Conservation (phyloP, 768 basidiomycete species). For the Artomyces pyxidatus region DNA sequence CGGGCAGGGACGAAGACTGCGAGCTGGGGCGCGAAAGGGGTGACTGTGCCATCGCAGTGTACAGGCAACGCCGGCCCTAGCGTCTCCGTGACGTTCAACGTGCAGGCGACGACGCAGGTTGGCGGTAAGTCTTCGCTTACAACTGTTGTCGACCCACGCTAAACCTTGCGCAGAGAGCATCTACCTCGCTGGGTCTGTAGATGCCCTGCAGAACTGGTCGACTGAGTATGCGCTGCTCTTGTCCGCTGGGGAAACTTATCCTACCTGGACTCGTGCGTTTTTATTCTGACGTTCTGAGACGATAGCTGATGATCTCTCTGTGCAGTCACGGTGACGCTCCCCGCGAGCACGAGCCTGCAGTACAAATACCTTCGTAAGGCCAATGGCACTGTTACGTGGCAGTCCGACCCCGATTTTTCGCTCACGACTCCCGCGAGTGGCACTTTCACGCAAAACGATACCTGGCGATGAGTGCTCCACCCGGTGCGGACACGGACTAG, state of each 20-base stretch:
- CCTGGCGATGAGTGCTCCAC: too few species aligned
- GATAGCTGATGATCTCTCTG: background rate
- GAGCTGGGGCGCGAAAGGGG: constrained; percentile 60
- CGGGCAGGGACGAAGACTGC: constrained; percentile 39
- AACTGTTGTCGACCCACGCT: background rate
- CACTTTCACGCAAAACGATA: constrained; percentile 19
- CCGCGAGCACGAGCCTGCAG: constrained; percentile 45
- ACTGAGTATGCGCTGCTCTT: constrained; percentile 47
- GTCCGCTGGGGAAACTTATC: constrained; percentile 48
- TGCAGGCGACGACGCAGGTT: constrained; percentile 45
- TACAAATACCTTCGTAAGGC: constrained; percentile 66
- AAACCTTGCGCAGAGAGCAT: constrained; percentile 46
- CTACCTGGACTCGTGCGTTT: constrained; percentile 59
- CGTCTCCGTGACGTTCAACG: constrained; percentile 54
- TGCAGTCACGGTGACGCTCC: constrained; percentile 55
- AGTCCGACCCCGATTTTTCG: constrained; percentile 53
- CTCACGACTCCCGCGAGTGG: constrained; percentile 39
- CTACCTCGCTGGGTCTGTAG: constrained; percentile 54
- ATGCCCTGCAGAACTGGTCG: constrained; percentile 52
- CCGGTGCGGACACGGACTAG: too few species aligned
- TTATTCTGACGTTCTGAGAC: constrained; percentile 9
- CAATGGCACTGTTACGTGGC: constrained; percentile 57
- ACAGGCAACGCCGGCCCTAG: background rate
- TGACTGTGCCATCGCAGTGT: constrained; percentile 40
- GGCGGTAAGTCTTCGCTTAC: constrained; percentile 41